A percentile compares a stretch with the other conserved stretches of the same genome.
These are phyloP conservation scores for Astrothelium macrocarpum DNA, from an alignment of 495 filamentous ascomycete species.

Conservation along the genomic window DNA sequence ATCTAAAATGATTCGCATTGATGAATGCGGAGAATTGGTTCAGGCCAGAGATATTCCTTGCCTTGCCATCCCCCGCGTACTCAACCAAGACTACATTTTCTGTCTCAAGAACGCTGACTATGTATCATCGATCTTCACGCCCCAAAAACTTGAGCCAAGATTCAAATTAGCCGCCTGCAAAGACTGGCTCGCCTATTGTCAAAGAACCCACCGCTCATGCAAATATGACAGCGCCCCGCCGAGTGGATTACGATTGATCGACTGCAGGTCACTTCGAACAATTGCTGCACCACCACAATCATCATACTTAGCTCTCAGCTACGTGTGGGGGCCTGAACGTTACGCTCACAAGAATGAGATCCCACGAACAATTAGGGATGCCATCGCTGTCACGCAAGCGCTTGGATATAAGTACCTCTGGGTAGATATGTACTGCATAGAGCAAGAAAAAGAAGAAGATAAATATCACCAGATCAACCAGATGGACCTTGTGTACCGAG, in stretches of 20 bases:
- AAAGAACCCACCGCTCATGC: background rate
- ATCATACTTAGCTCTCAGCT: background rate
- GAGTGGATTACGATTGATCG: background rate
- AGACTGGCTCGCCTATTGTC: background rate
- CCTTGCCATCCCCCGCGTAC: no score
- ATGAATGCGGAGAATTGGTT: no score
- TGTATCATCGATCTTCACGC: no score
- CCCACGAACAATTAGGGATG: constrained; percentile 14
- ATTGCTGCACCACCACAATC: background rate
- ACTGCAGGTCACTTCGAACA: background rate
- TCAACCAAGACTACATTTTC: no score
- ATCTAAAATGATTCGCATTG: no score
- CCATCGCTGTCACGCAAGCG: constrained; percentile 11
- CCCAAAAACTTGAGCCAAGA: no score
- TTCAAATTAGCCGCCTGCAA: no score
- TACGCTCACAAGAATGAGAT: background rate
- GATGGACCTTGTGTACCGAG: constrained; percentile 12
- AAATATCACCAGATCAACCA: constrained; percentile 13
- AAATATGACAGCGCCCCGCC: background rate
- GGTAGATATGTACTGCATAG: constrained; percentile 17
- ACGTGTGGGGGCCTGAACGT: constrained; percentile 1
- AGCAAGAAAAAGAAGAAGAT: constrained; percentile 11
- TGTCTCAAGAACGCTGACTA: no score
- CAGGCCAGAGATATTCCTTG: no score
- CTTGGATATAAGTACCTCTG: constrained; percentile 16